A percentile compares a stretch with the other conserved stretches of the same genome.
Conservation (phyloP, 2,329 filamentous ascomycete genomes). For the Escovopsis sp. region DNA sequence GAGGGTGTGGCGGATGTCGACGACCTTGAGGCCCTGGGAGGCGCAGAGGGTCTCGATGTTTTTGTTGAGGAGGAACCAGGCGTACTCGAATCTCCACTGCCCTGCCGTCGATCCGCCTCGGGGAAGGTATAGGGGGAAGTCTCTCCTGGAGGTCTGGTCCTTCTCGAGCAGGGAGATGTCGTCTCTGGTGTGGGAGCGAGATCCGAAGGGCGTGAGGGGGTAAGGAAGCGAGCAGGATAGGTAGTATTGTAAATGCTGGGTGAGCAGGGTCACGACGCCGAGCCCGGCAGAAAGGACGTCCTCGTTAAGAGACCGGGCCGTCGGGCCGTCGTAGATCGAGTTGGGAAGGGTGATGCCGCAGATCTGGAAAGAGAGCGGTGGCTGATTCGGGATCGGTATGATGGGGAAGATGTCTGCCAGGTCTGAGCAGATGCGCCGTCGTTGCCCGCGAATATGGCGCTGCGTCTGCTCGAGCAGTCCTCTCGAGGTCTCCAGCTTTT, state of each 20-base stretch:
- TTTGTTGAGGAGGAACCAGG: constrained; percentile 92
- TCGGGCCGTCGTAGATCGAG: constrained; percentile 48
- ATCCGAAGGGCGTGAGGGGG: constrained; percentile 56
- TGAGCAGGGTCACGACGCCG: constrained; percentile 63
- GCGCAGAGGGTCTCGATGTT: constrained; percentile 61
- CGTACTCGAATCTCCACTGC: constrained; percentile 90
- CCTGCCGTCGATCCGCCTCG: constrained; percentile 48
- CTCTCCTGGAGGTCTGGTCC: constrained; percentile 37
- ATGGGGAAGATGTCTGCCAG: constrained; percentile 70
- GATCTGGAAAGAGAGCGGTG: constrained; percentile 70
- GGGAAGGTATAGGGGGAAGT: constrained; percentile 65
- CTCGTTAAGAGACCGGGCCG: constrained; percentile 37
- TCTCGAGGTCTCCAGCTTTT: constrained; percentile 42
- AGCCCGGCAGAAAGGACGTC: constrained; percentile 68
- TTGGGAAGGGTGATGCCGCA: constrained; percentile 68
- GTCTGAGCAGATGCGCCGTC: constrained; percentile 77
- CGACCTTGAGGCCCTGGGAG: constrained; percentile 57
- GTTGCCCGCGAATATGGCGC: constrained; percentile 66
- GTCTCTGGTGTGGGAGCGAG: constrained; percentile 61
- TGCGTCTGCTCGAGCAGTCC: constrained; percentile 40
- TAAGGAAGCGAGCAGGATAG: constrained; percentile 69
- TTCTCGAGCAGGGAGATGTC: constrained; percentile 46
- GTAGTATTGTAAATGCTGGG: constrained; percentile 68
- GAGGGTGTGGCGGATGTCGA: constrained; percentile 83
- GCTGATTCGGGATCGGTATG: constrained; percentile 38